Base-by-base conservation (phyloP, 108 stramenopile genomes). In the Fistulifera pelliculosa region DNA sequence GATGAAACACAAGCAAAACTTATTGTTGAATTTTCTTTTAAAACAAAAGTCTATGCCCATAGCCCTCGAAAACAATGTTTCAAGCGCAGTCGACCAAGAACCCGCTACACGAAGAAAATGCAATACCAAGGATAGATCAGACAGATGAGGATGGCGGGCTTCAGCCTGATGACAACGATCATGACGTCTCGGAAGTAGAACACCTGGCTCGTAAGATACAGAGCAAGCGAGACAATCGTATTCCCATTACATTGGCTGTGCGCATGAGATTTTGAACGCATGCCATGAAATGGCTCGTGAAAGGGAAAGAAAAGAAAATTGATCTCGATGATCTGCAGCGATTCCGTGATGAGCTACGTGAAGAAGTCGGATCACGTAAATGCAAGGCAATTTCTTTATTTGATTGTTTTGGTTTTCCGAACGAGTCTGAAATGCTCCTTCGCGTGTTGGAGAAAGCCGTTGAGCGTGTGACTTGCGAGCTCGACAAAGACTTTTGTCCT, bases 401-500 rank as follows among this genome's bases (percentile, higher is more conserved):
- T 56, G 27, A 58, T 58, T 26, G 17, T 22, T 39, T 38, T 65
- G 18, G 39, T 47, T 15, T 42, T 50, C 13, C 48, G 25, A 27
- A 24, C 27, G 12, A 50, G 58, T 40, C 18, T 26, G 52, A 59
- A 49, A 38, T 49, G 41, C 24, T 52, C 27, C 54, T 50, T 31
- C 26, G 22, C n/a, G 54, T 52, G 8, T 51, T 27, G 16, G 43
- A 16, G 40, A n/a, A 49, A 50, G 42, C n/a, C 19, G 23, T 18
- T 6, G 18, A 48, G 2, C 44, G 22, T 1, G 5, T 14, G 1
- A 48, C 47, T 2, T 14, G 14, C 23, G 31, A 35, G 8, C 5
- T 25, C 17, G 48, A 79, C 4, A 44, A 35, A n/a, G 59, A 65
- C 24, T 69, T 47, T 74, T 79, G 39, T 70, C 69, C 58, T 75